Evolutionary conservation across 2,329 filamentous ascomycete species (phyloP), one percentile per base, ranked within the genome.

Genomic region (Fusarium secorum): DNA sequence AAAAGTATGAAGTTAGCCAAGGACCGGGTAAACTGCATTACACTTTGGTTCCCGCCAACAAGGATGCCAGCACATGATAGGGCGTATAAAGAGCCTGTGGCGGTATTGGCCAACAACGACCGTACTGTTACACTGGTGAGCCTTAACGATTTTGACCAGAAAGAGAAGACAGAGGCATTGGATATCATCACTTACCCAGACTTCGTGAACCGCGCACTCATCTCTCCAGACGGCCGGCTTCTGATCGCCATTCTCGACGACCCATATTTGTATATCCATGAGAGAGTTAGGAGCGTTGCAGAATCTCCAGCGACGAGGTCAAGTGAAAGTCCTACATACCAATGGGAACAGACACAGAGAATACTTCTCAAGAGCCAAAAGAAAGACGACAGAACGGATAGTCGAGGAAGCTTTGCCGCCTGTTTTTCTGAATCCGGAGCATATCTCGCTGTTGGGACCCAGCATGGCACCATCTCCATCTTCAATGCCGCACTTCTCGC

Each of bases 141-240:
- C 52, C 84, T 98, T 24, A 85, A 88, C 32, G 88, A 91, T 56
- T 88, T 89, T 55, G 80, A 82, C 7, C 75, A 75, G 36, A 78
- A 78, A 46, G 80, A 83, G 20, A 79, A 80, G 51, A 79, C 80
- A 18, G 85, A 92, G 65, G 85, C 91, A 38, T 82, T 97, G 26
- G 89, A 93, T 59, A 86, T 90, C 45, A 83, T 98, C 57, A 86
- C 88, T 7, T 91, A 97, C 71, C 91, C 93, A 9, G 92, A 95
- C 77, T 92, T 90, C 71, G 95, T 98, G 83, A 99, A 99, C 76
- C 94, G 97, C 77, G 93, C 95, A 36, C 89, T 95, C n/a, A 91
- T 99, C 56, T 98, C 95, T 11, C 96, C 95, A 0, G 92, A 98
- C 78, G 95, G 95, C 2, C 88, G 86, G 24, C 82, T 95, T 15